phyloP scores from a whole-genome alignment of 2,329 filamentous ascomycete genomes.

The Cordyceps sp. region DNA sequence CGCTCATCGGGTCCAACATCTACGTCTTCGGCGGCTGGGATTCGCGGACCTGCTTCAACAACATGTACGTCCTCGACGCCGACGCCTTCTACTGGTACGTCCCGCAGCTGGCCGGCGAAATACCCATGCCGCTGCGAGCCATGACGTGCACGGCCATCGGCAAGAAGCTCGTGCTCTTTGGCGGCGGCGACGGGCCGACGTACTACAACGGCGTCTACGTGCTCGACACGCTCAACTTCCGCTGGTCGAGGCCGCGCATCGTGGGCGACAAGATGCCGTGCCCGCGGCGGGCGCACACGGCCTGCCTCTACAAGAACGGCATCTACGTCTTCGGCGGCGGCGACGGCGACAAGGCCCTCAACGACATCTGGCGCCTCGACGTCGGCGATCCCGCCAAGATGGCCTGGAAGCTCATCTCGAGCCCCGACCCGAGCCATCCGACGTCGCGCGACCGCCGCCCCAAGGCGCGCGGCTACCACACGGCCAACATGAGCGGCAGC shows the following conservation, averaged over 20 bases:
- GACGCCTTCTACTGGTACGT: constrained; percentile 54
- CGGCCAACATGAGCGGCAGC: constrained; percentile 55
- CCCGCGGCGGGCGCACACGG: constrained; percentile 49
- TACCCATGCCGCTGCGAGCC: constrained; percentile 47
- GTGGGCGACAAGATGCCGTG: constrained; percentile 40
- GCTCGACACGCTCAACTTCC: constrained; percentile 52
- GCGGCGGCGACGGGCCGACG: constrained; percentile 51
- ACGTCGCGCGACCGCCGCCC: constrained; percentile 27
- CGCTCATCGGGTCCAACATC: constrained; percentile 48
- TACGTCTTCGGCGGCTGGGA: constrained; percentile 57
- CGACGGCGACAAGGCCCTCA: constrained; percentile 52
- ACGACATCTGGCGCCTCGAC: constrained; percentile 58
- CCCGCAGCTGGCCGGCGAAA: constrained; percentile 47
- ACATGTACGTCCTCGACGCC: constrained; percentile 51
- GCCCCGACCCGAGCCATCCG: constrained; percentile 17
- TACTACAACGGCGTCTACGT: constrained; percentile 62
- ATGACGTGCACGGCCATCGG: constrained; percentile 59
- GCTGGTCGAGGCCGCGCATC: constrained; percentile 47
- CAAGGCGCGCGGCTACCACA: constrained; percentile 53
- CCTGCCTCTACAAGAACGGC: constrained; percentile 55
- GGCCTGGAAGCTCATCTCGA: constrained; percentile 49
- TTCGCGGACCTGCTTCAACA: constrained; percentile 49
- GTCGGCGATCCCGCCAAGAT: constrained; percentile 50
- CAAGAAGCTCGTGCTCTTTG: constrained; percentile 54
- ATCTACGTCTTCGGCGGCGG: constrained; percentile 59